phyloP scores from a whole-genome alignment of 331 rosid genomes.

The Telfairia occidentalis region DNA sequence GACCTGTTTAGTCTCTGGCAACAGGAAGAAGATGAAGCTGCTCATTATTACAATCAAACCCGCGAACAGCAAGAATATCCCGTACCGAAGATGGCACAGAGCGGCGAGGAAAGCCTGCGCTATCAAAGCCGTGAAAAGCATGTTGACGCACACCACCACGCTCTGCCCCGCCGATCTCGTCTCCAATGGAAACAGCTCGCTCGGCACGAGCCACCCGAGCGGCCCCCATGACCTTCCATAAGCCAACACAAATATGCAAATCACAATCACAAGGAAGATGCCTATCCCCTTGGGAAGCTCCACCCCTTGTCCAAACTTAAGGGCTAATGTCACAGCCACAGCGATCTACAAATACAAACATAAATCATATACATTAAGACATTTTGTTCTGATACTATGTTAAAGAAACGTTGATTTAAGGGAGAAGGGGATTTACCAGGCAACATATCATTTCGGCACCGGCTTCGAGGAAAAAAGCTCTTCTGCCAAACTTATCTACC shows the following conservation, averaged over 20 bases:
- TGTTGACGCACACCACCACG: slow-evolving; percentile 83
- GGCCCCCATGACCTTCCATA: slow-evolving; percentile 99
- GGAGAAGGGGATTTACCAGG: slow-evolving; percentile 42
- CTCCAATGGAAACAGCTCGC: slow-evolving; percentile 93
- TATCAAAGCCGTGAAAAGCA: slow-evolving; percentile 77
- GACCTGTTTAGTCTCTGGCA: slow-evolving; percentile 90
- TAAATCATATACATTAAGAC: neutral
- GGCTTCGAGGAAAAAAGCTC: slow-evolving; percentile 86
- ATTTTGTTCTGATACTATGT: neutral
- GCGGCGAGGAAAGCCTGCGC: slow-evolving; percentile 73
- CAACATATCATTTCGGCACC: slow-evolving; percentile 82
- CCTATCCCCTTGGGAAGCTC: slow-evolving; percentile 51
- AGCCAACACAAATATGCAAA: slow-evolving; percentile 72
- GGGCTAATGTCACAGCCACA: slow-evolving; percentile 49
- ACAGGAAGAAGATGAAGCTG: slow-evolving; percentile 55
- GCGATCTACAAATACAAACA: slow-evolving; percentile 34
- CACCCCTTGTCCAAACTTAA: slow-evolving; percentile 68
- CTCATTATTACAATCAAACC: slow-evolving; percentile 68
- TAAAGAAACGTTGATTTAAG: neutral
- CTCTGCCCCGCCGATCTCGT: slow-evolving; percentile 92
- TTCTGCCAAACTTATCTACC: slow-evolving; percentile 80
- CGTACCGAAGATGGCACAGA: slow-evolving; percentile 79
- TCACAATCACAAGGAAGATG: slow-evolving; percentile 52
- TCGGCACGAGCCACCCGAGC: slow-evolving; percentile 88
- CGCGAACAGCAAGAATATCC: slow-evolving; percentile 73